These are phyloP conservation scores for Debaryomyces prosopidis DNA, from an alignment of 805 yeast species.

Conservation along the genomic window DNA sequence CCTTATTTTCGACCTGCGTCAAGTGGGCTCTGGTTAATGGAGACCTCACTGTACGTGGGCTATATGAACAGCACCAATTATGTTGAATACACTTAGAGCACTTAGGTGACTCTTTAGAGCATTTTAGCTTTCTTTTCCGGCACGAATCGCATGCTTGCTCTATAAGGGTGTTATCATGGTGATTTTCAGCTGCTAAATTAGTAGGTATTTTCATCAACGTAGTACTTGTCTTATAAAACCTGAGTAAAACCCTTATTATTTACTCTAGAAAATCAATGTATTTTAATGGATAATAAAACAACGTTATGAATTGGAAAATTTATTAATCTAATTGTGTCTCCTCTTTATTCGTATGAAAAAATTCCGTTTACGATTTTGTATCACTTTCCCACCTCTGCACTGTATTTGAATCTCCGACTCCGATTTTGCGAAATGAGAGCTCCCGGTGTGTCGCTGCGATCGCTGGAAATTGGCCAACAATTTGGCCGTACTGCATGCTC, in stretches of 20 bases:
- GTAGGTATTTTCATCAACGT: constrained; percentile 2
- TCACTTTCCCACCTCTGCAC: neutral
- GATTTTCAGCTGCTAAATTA: neutral
- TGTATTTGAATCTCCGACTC: neutral
- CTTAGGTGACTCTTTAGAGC: constrained; percentile 76
- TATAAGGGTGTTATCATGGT: constrained; percentile 17
- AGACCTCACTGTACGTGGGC: constrained; percentile 75
- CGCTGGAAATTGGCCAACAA: too few relatives aligned
- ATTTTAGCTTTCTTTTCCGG: constrained; percentile 73
- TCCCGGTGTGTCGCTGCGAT: too few relatives aligned
- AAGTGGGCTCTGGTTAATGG: constrained; percentile 81
- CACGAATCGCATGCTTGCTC: constrained; percentile 82
- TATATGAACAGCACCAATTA: constrained; percentile 72
- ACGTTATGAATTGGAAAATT: neutral
- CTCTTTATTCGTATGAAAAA: neutral
- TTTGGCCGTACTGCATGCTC: too few relatives aligned
- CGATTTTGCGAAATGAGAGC: neutral
- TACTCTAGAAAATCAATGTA: too few relatives aligned
- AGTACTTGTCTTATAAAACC: neutral
- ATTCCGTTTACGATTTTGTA: neutral
- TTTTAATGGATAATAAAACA: too few relatives aligned
- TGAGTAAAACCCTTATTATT: neutral
- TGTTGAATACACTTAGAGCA: constrained; percentile 75
- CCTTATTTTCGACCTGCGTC: constrained; percentile 66
- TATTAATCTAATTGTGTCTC: neutral